phyloP scores from a whole-genome alignment of 208 protist genomes.

The Leishmania mexicana region DNA sequence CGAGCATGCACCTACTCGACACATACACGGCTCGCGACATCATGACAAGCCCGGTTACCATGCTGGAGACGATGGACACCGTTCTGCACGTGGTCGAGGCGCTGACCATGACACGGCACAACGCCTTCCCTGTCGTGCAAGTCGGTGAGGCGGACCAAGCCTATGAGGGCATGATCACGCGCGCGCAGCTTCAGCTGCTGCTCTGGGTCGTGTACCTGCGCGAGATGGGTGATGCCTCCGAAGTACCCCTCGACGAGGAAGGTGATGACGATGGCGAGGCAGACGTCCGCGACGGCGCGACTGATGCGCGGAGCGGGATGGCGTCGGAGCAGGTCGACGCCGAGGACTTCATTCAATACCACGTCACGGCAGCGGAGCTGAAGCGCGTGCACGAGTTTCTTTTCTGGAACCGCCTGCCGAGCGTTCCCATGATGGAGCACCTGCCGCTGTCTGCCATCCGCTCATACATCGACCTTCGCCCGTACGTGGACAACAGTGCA shows the following conservation, averaged over 20 bases:
- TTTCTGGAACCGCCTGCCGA: slow-evolving; percentile 55
- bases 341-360: slow-evolving; percentile 6
- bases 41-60: slow-evolving; percentile 72
- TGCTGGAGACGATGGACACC: slow-evolving; percentile 44
- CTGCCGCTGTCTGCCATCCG: slow-evolving; percentile 28
- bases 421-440: slow-evolving; percentile 36
- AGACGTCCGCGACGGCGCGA: neutral
- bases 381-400: slow-evolving; percentile 51
- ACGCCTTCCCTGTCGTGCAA: slow-evolving; percentile 86
- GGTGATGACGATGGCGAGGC: neutral
- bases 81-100: slow-evolving; percentile 54
- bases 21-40: slow-evolving; percentile 71
- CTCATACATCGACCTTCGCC: slow-evolving; percentile 45
- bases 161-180: slow-evolving; percentile 54
- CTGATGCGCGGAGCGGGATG: neutral
- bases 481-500: slow-evolving; percentile 67
- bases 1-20: slow-evolving; percentile 41
- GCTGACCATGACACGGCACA: slow-evolving; percentile 68
- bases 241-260: slow-evolving; percentile 19
- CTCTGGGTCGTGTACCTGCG: slow-evolving; percentile 65
- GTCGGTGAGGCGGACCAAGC: slow-evolving; percentile 30
- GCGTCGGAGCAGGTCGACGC: neutral
- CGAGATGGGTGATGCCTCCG: slow-evolving; percentile 31
- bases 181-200: slow-evolving; percentile 54
- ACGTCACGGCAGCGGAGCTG: slow-evolving; percentile 49